Evolutionary conservation across 2,329 filamentous ascomycete genomes (phyloP).

Genomic region (Truncatella angustata): DNA sequence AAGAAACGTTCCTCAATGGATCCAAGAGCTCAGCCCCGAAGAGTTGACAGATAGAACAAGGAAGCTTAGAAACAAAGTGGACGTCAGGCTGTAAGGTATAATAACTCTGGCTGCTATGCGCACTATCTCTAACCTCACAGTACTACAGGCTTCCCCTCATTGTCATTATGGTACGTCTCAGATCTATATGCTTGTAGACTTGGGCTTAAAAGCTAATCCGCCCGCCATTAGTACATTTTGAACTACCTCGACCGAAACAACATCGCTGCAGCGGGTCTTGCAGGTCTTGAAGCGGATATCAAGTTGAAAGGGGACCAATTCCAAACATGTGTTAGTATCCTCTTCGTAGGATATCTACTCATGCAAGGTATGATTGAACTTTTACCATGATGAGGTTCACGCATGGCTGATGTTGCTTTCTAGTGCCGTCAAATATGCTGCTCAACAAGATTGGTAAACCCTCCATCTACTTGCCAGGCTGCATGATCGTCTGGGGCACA

Average conservation of each 20-base stretch:
- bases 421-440: conserved; percentile 36
- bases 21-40: conserved; percentile 1
- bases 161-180: too few relatives aligned
- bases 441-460: conserved; percentile 41
- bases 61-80: conserved; percentile 4
- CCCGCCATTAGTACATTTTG: conserved; percentile 12
- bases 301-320: conserved; percentile 33
- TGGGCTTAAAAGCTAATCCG: too few relatives aligned
- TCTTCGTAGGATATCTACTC: conserved; percentile 29
- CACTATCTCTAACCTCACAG: not conserved
- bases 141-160: not conserved
- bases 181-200: too few relatives aligned
- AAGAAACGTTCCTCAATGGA: not conserved
- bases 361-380: conserved; percentile 20
- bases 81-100: not conserved
- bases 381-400: not conserved
- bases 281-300: conserved; percentile 37
- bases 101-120: not conserved
- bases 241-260: conserved; percentile 34
- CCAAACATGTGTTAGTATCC: conserved; percentile 26
- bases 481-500: conserved; percentile 40
- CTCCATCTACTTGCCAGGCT: conserved; percentile 37
- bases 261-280: conserved; percentile 42
- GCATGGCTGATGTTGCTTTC: not conserved
- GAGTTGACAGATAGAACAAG: not conserved